A percentile compares a stretch with the other conserved stretches of the same genome.
These are phyloP conservation scores for Pleurotus sapidus DNA, from an alignment of 768 basidiomycete genomes.

Conservation along the genomic window DNA sequence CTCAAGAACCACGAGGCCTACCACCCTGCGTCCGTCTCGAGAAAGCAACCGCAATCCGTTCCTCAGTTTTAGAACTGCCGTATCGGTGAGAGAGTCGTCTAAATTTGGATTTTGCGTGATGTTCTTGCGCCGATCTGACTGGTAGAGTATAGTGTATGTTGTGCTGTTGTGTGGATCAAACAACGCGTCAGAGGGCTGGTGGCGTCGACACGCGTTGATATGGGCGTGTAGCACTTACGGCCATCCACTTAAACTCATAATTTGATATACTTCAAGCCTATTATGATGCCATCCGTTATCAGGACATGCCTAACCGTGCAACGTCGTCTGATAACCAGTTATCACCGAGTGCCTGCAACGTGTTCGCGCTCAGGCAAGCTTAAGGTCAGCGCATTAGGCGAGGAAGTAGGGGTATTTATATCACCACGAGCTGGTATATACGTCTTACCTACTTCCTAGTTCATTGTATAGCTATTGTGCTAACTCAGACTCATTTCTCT, in stretches of 20 bases:
- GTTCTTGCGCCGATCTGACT: background rate
- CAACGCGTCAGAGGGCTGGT: slow-evolving; percentile 3
- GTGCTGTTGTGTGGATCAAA: background rate
- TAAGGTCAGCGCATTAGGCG: background rate
- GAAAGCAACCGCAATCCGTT: background rate
- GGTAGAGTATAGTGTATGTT: slow-evolving; percentile 5
- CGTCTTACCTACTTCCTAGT: slow-evolving; percentile 7
- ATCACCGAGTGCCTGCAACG: background rate
- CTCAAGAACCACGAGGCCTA: background rate
- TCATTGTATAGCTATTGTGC: background rate
- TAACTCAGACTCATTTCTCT: background rate
- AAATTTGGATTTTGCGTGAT: background rate
- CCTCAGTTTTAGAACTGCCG: background rate
- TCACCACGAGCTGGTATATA: slow-evolving; percentile 1
- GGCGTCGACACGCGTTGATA: background rate
- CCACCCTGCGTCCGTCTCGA: background rate
- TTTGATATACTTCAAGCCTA: background rate
- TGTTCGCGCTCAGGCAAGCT: background rate
- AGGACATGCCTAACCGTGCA: background rate
- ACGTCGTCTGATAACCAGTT: background rate
- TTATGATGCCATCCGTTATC: background rate
- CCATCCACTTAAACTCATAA: background rate
- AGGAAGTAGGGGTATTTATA: background rate
- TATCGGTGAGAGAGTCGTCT: background rate
- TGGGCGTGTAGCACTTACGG: background rate